Evolutionary conservation across 768 basidiomycete genomes (phyloP), one percentile per base, ranked within the genome.

Genomic region (Phylloporus arenicola): DNA sequence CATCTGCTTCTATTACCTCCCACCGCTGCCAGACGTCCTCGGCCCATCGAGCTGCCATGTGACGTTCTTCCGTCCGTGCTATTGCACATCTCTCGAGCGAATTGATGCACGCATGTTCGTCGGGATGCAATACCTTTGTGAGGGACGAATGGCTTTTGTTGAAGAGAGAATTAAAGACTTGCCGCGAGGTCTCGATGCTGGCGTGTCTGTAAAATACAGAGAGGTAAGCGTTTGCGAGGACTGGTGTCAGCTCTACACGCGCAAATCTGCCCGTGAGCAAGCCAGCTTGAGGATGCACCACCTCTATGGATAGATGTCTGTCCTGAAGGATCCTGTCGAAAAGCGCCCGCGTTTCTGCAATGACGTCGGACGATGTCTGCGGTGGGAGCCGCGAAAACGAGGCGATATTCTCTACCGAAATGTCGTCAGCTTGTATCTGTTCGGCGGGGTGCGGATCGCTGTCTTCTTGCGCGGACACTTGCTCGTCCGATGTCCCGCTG

Each of bases 171-270:
- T 73, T 64, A 64, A 86, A 92, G 8, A 75, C 64, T 8, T 74
- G 71, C 25, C 70, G 68, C 3, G 79, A 70, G 2, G 61, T 61
- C 24, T 78, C 74, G 37, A 93, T 68, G 10, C 75, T 61, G 4
- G 75, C 67, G 55, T 86, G 84, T 3, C 68, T 64, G 58, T 86
- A 86, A 62, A 84, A 78, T 1, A 93, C 86, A 12, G 86, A 81
- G 44, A 96, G 71, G 62, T 90, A 97, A 3, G 92, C 80, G 57
- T 86, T 89, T 55, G 93, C 58, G 6, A 96, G 76, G 2, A 78
- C 74, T 0, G 88, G 58, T 0, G 82, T 80, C 45, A 86, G 60
- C 6, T 65, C 43, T 30, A 93, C 87, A 47, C 73, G 57, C 6
- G 65, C 63, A 67, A 95, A 92, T 49, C 73, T 76, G 35, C 65